These are phyloP conservation scores for Ceratobasidium sp. DNA, from an alignment of 1,284 basidiomycete genomes.

Conservation along the genomic window DNA sequence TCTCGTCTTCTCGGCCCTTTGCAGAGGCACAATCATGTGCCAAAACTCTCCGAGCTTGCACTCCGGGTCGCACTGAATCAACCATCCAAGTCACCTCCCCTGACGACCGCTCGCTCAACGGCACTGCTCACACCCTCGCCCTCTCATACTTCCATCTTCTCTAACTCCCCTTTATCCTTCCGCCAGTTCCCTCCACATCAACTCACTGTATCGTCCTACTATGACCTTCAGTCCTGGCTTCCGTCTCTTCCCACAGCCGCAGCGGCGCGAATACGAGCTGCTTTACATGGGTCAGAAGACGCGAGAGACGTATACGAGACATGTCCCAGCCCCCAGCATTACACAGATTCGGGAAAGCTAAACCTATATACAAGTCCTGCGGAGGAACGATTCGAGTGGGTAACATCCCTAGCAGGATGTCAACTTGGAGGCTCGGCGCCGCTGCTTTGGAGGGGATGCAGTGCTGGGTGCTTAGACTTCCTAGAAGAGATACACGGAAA, in stretches of 20 bases:
- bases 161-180: background rate
- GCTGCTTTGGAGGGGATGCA: conserved; percentile 36
- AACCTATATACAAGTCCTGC: conserved; percentile 25
- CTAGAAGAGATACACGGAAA: background rate
- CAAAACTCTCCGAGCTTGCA: conserved; percentile 28
- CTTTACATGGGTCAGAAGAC: conserved; percentile 20
- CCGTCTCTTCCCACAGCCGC: background rate
- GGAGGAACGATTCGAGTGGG: conserved; percentile 36
- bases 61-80: conserved; percentile 18
- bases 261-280: conserved; percentile 11
- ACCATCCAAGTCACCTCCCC: background rate
- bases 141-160: conserved; percentile 31
- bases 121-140: conserved; percentile 19
- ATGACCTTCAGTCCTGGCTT: conserved; percentile 24
- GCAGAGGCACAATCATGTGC: background rate
- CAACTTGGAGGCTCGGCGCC: conserved; percentile 14
- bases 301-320: conserved; percentile 20
- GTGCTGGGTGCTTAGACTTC: conserved; percentile 25
- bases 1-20: conserved; percentile 2
- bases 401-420: conserved; percentile 25
- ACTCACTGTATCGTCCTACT: conserved; percentile 6
- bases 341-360: background rate
- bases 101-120: background rate
- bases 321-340: conserved; percentile 9
- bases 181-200: conserved; percentile 17